A percentile compares a stretch with the other conserved stretches of the same genome.
Conservation (phyloP, 2,329 filamentous ascomycete genomes). For the Apiospora pterosperma region DNA sequence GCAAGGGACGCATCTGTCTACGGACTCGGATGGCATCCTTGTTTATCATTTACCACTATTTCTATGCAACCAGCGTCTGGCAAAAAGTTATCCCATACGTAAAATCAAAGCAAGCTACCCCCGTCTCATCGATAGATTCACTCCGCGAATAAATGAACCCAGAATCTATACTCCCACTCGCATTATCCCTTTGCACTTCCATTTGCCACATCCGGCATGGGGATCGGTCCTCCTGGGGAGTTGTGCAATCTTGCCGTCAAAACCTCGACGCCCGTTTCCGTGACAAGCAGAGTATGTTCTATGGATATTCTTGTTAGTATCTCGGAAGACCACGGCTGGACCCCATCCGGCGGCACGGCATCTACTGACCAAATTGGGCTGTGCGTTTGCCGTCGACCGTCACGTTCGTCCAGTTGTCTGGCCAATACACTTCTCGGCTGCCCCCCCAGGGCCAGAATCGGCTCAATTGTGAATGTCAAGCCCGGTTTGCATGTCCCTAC, state of each 20-base stretch:
- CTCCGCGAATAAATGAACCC: no score
- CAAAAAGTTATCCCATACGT: no score
- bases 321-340: no score
- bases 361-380: slow-evolving; percentile 75
- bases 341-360: neutral
- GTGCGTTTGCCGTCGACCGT: slow-evolving; percentile 83
- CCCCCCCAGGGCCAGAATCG: slow-evolving; percentile 89
- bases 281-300: slow-evolving; percentile 82
- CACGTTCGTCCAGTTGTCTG: slow-evolving; percentile 94
- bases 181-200: no score
- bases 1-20: no score
- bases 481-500: slow-evolving; percentile 87
- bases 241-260: slow-evolving; percentile 67
- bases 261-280: slow-evolving; percentile 75
- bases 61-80: no score
- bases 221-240: slow-evolving; percentile 70
- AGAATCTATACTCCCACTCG: no score
- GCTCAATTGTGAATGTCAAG: slow-evolving; percentile 97
- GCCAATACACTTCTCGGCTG: slow-evolving; percentile 92
- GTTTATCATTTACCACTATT: no score
- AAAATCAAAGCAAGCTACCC: no score
- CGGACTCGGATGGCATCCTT: no score
- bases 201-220: no score
- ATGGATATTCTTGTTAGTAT: slow-evolving; percentile 11
- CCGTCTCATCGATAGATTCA: no score